Conservation (phyloP, 1,284 basidiomycete genomes). For the Tylopilus orsonianus region DNA sequence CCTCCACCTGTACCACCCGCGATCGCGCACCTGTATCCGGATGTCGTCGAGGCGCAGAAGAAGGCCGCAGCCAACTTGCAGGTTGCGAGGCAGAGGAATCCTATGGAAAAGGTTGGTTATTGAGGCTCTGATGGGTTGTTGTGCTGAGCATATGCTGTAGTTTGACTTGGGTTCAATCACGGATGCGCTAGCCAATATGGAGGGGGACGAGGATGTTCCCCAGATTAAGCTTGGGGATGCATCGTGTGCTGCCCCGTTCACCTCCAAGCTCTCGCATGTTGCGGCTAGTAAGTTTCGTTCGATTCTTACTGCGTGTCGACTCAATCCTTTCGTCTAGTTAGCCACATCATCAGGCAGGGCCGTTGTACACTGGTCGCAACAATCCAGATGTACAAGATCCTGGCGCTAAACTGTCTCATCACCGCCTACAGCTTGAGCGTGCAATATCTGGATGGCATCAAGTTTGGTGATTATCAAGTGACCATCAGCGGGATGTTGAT, state of each 20-base stretch:
- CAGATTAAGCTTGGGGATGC: slow-evolving; percentile 98
- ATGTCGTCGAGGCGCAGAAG: slow-evolving; percentile 88
- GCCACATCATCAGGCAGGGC: slow-evolving; percentile 94
- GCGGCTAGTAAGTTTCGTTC: slow-evolving; percentile 69
- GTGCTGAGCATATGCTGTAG: slow-evolving; percentile 40
- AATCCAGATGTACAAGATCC: slow-evolving; percentile 98
- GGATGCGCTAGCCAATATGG: slow-evolving; percentile 87
- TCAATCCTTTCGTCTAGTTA: slow-evolving; percentile 51
- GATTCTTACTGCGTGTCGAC: slow-evolving; percentile 1
- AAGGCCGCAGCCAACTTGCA: slow-evolving; percentile 66
- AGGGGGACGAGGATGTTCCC: slow-evolving; percentile 88
- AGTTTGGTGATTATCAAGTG: slow-evolving; percentile 95
- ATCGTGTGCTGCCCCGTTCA: slow-evolving; percentile 95
- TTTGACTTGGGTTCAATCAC: slow-evolving; percentile 89
- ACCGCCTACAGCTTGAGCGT: slow-evolving; percentile 95
- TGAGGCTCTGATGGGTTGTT: not conserved
- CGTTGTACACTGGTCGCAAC: slow-evolving; percentile 96
- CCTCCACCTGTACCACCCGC: slow-evolving; percentile 87
- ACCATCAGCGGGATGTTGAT: slow-evolving; percentile 93
- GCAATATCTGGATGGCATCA: slow-evolving; percentile 96
- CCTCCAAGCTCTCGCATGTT: slow-evolving; percentile 92
- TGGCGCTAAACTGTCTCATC: slow-evolving; percentile 93
- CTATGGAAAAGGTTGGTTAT: slow-evolving; percentile 79
- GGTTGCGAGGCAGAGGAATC: slow-evolving; percentile 74
- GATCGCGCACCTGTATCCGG: slow-evolving; percentile 82